Conservation (phyloP, 495 filamentous ascomycete genomes). For the Thozetella sp. region DNA sequence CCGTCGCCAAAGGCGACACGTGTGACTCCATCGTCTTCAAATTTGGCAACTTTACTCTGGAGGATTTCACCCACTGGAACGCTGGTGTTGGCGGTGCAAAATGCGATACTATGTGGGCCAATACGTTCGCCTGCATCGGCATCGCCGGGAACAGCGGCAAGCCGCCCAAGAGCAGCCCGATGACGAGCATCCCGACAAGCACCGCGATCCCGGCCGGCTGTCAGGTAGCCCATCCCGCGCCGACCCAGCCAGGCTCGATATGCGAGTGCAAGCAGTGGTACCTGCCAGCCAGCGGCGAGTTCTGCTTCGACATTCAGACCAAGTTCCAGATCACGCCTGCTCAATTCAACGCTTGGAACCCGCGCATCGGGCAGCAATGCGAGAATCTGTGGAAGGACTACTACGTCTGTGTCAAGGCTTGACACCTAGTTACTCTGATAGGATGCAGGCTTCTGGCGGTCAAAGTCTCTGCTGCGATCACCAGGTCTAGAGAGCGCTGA, state of each 20-base stretch:
- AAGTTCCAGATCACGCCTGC: neutral
- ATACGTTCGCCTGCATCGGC: neutral
- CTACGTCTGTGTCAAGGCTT: neutral
- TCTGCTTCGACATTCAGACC: neutral
- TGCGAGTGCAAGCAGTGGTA: neutral
- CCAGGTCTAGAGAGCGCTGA: too few relatives aligned
- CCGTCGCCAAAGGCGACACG: neutral
- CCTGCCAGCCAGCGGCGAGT: neutral
- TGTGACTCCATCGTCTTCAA: neutral
- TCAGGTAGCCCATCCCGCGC: neutral
- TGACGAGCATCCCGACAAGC: neutral
- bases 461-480: too few relatives aligned
- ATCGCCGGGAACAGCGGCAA: neutral
- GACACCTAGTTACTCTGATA: too few relatives aligned
- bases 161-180: neutral
- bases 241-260: neutral
- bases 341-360: neutral
- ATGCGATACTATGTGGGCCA: neutral
- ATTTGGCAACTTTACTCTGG: neutral
- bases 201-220: neutral
- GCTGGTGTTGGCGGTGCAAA: neutral
- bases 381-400: neutral
- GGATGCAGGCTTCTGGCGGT: too few relatives aligned
- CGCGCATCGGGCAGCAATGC: neutral
- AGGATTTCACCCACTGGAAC: neutral